Conservation (phyloP, 768 basidiomycete species). For the Boletus pseudopeckii region DNA sequence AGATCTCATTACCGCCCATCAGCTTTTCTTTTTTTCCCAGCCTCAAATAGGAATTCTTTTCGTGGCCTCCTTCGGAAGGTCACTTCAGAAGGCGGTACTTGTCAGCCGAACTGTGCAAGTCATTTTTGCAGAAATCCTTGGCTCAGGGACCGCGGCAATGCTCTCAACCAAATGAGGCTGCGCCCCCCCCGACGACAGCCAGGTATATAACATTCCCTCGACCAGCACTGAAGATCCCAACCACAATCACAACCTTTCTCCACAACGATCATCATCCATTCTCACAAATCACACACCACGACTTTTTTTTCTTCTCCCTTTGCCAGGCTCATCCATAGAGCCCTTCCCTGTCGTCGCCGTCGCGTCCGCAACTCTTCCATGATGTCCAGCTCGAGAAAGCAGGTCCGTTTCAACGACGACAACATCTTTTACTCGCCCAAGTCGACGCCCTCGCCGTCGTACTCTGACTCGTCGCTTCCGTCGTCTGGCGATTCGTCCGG, state of each 20-base stretch:
- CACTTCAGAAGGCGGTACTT: conserved; percentile 14
- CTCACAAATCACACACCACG: conserved; percentile 15
- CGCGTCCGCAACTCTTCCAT: background rate
- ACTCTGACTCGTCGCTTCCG: conserved; percentile 29
- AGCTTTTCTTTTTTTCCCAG: background rate
- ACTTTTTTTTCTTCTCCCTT: conserved; percentile 8
- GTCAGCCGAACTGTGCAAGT: conserved; percentile 15
- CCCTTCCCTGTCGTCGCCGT: conserved; percentile 10
- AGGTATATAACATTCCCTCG: conserved; percentile 15
- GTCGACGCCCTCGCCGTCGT: conserved; percentile 23
- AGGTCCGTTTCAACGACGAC: conserved; percentile 32
- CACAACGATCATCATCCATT: conserved; percentile 14
- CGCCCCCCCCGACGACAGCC: conserved; percentile 21
- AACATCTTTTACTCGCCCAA: conserved; percentile 33
- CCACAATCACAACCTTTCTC: conserved; percentile 3
- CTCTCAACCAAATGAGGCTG: conserved; percentile 23
- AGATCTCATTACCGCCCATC: background rate
- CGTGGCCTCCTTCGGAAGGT: conserved; percentile 1
- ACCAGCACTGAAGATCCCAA: background rate
- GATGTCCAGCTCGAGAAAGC: conserved; percentile 21
- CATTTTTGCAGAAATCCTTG: conserved; percentile 1
- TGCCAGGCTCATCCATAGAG: conserved; percentile 13
- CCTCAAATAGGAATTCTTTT: conserved; percentile 19
- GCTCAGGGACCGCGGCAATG: conserved; percentile 26
- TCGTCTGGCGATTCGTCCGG: conserved; percentile 30